A percentile compares a stretch with the other conserved stretches of the same genome.
These are phyloP conservation scores for Cryptococcus deneoformans DNA, from an alignment of 1,284 basidiomycete genomes.

Conservation along the genomic window DNA sequence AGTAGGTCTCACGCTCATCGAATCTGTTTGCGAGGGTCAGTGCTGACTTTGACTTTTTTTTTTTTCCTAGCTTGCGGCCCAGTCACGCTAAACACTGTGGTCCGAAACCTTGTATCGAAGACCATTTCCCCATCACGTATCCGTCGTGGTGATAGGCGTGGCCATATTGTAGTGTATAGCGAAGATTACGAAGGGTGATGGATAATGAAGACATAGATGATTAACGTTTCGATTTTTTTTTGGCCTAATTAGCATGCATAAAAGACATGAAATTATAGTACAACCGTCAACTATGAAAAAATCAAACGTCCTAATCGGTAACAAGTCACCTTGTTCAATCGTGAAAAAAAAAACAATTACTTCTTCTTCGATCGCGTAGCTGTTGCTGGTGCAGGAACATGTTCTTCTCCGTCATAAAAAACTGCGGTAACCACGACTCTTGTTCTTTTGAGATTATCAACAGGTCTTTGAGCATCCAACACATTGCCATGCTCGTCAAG, in stretches of 20 bases:
- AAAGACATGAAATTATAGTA: neutral
- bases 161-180: constrained; percentile 61
- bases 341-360: neutral
- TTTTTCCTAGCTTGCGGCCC: constrained; percentile 65
- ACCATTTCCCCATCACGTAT: constrained; percentile 62
- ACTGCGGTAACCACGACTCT: constrained; percentile 72
- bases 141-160: constrained; percentile 60
- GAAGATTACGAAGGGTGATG: constrained; percentile 61
- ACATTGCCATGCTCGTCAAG: constrained; percentile 76
- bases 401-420: constrained; percentile 72
- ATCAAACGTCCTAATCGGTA: neutral
- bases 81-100: constrained; percentile 64
- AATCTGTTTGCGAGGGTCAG: neutral
- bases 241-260: neutral
- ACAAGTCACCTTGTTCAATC: neutral
- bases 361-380: constrained; percentile 16
- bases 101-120: constrained; percentile 64
- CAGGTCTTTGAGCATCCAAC: constrained; percentile 58
- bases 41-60: neutral
- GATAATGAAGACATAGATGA: constrained; percentile 21
- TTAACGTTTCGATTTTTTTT: neutral
- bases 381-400: constrained; percentile 13
- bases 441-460: constrained; percentile 62
- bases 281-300: too few relatives aligned
- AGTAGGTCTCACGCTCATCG: constrained; percentile 53